Evolutionary conservation across 768 basidiomycete genomes (phyloP), one percentile per base, ranked within the genome.

Genomic region (Lactifluus pinguis): DNA sequence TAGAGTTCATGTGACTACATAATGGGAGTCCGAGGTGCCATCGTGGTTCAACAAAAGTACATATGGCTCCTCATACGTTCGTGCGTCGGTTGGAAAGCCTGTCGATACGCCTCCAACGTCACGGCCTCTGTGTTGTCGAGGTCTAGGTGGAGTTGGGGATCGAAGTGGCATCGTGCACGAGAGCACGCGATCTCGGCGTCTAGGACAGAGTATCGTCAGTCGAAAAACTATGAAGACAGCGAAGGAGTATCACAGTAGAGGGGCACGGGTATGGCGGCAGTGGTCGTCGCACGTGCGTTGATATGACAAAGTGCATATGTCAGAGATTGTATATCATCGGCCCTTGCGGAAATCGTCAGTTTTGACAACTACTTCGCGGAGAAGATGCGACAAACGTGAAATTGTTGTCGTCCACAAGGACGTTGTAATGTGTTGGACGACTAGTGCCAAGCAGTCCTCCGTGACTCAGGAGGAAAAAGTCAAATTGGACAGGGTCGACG

Each of bases 241-340:
- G 45, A 49, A 41, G 15, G 21, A 14, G 15, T 70, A 84, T 67
- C 67, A 89, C 88, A 90, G 66, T 90, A 90, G 0, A 90, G 87
- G 0, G 89, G 89, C 0, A 87, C 89, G 0, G 89, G 89, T 53
- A 91, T 89, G 0, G 89, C 89, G 1, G 91, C 88, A 0, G 87
- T 86, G 25, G 88, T 82, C 4, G 88, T 90, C 13, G 87, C 83
- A 4, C 89, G 80, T 1, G 89, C 87, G 65, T 89, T 92, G 0
- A 89, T 83, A 49, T 93, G 88, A 67, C 88, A 89, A 0, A 93
- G 75, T 0, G 88, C 84, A 54, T 87, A 92, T 0, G 89, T 83
- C 3, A 85, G 69, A 0, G 80, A 77, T 66, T 92, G 91, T 47
- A 92, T 71, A 17, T 81, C 79, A 67, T 89, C 85, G 15, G 85